Evolutionary conservation across 2,329 filamentous ascomycete genomes (phyloP).

Genomic region (Aspergillus hortae): DNA sequence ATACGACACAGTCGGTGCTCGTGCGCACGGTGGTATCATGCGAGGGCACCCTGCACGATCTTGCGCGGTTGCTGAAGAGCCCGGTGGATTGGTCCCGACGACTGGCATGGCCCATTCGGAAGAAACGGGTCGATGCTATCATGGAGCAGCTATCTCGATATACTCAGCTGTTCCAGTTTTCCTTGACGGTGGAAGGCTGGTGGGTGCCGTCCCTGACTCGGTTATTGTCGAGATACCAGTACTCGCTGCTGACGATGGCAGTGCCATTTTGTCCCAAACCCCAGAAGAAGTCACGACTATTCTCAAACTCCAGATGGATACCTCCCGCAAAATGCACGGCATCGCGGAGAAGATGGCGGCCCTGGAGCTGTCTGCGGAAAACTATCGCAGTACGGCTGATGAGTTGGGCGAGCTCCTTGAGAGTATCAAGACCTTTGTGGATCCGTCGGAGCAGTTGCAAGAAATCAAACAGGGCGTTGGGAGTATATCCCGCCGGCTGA

Average conservation of each 20-base stretch:
- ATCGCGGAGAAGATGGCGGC: neutral
- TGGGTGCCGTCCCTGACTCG: neutral
- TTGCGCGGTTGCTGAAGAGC: neutral
- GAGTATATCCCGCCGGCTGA: neutral
- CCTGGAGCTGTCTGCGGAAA: neutral
- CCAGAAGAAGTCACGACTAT: slow-evolving; percentile 1
- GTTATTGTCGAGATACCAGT: neutral
- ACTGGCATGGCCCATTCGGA: neutral
- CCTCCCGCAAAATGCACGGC: slow-evolving; percentile 2
- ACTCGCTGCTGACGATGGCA: neutral
- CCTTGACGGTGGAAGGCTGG: slow-evolving; percentile 3
- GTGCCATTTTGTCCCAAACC: neutral
- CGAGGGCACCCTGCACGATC: neutral
- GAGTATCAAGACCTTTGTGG: neutral
- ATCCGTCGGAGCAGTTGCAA: neutral
- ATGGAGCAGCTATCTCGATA: neutral
- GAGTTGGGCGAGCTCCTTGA: neutral
- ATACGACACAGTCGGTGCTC: neutral
- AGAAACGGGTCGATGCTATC: neutral
- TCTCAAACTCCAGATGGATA: slow-evolving; percentile 2
- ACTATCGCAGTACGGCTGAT: neutral
- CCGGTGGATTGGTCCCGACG: neutral
- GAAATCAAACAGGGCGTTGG: neutral
- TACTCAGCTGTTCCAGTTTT: slow-evolving; percentile 3
- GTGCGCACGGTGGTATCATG: neutral